phyloP scores from a whole-genome alignment of 495 filamentous ascomycete species.

The Neurospora sp. region DNA sequence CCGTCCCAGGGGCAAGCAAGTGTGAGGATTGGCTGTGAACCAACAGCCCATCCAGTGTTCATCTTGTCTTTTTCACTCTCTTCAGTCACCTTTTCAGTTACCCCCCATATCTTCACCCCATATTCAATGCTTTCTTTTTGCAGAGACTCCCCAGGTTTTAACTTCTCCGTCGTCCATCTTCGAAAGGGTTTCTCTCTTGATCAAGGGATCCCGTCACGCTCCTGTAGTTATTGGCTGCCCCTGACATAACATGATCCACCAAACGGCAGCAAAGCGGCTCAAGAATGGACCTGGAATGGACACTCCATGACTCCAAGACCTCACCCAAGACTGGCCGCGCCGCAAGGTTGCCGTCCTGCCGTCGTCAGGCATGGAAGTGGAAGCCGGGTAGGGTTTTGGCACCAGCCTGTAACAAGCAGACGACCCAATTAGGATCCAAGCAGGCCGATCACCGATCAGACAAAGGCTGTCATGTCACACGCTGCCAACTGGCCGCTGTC shows the following conservation, averaged over 20 bases:
- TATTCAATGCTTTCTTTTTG: neutral
- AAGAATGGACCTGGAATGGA: neutral
- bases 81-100: neutral
- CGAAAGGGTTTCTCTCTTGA: neutral
- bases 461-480: neutral
- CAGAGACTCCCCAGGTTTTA: neutral
- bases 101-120: neutral
- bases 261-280: neutral
- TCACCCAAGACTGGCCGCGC: neutral
- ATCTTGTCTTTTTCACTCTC: neutral
- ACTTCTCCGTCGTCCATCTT: neutral
- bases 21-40: neutral
- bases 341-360: neutral
- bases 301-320: neutral
- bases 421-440: neutral
- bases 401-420: neutral
- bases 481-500: too few relatives aligned
- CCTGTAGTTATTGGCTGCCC: neutral
- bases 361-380: neutral
- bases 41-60: neutral
- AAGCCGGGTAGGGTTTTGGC: neutral
- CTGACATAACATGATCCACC: neutral
- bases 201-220: neutral
- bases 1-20: neutral
- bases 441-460: neutral